Conservation (phyloP, 2,329 filamentous ascomycete genomes). For the Fusarium nematophilum region DNA sequence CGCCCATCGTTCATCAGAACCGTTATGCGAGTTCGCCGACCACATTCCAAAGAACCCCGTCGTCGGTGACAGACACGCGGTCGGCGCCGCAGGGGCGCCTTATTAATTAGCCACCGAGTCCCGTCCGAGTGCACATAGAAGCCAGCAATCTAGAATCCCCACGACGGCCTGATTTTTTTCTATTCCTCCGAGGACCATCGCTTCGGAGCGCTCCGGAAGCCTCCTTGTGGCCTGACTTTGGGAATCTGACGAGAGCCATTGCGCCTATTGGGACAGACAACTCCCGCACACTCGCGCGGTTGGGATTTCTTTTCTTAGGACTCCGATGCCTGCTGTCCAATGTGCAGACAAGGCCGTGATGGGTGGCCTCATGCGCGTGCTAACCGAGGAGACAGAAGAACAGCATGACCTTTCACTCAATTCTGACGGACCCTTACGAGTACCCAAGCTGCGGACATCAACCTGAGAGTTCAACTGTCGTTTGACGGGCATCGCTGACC, state of each 20-base stretch:
- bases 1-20: constrained; percentile 12
- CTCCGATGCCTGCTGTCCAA: constrained; percentile 4
- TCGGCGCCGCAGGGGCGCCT: neutral
- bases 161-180: constrained; percentile 1
- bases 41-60: neutral
- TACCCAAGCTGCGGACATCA: neutral
- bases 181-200: neutral
- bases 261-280: constrained; percentile 3
- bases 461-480: neutral
- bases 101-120: neutral
- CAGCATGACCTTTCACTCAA: neutral
- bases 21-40: constrained; percentile 21
- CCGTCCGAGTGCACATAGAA: constrained; percentile 7
- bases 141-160: neutral
- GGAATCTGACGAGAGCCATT: constrained; percentile 15
- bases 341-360: neutral
- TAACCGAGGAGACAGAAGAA: neutral
- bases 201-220: constrained; percentile 28
- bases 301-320: neutral
- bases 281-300: neutral
- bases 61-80: neutral
- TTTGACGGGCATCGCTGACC: too few relatives aligned
- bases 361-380: neutral
- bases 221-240: constrained; percentile 22
- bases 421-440: neutral